Percentiles rank a stretch among this genome's conserved stretches.
phyloP scores from a whole-genome alignment of 2,329 filamentous ascomycete species.

The Grosmannia penicillata region DNA sequence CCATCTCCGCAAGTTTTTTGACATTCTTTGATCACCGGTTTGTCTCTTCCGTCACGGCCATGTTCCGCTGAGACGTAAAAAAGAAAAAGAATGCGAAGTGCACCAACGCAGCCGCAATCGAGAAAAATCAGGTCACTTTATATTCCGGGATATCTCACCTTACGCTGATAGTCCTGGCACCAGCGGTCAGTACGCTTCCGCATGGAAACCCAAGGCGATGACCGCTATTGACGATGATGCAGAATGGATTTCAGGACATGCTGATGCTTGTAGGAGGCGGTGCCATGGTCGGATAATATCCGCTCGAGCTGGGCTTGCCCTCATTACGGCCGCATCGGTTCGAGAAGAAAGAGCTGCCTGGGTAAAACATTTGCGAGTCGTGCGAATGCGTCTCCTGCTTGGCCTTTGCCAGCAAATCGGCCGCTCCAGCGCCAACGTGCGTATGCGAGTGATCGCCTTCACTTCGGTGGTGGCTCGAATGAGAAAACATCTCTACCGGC shows the following conservation, averaged over 20 bases:
- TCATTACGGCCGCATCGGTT: constrained; percentile 35
- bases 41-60: too few relatives aligned
- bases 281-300: constrained; percentile 37
- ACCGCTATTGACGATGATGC: too few relatives aligned
- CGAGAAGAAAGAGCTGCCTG: constrained; percentile 23
- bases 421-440: constrained; percentile 13
- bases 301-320: constrained; percentile 33
- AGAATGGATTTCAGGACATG: constrained; percentile 19
- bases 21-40: too few relatives aligned
- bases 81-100: too few relatives aligned
- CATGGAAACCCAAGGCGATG: too few relatives aligned
- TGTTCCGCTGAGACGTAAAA: too few relatives aligned
- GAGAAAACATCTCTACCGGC: constrained; percentile 33
- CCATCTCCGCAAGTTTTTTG: too few relatives aligned
- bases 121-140: too few relatives aligned
- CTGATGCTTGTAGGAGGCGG: constrained; percentile 30
- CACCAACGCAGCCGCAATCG: too few relatives aligned
- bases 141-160: too few relatives aligned
- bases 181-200: too few relatives aligned
- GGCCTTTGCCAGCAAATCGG: constrained; percentile 22
- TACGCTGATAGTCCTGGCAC: too few relatives aligned
- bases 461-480: constrained; percentile 17
- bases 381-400: constrained; percentile 26
- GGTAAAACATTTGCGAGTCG: constrained; percentile 29
- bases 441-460: constrained; percentile 18